Conservation (phyloP, 495 filamentous ascomycete genomes). For the Neurospora sp. region DNA sequence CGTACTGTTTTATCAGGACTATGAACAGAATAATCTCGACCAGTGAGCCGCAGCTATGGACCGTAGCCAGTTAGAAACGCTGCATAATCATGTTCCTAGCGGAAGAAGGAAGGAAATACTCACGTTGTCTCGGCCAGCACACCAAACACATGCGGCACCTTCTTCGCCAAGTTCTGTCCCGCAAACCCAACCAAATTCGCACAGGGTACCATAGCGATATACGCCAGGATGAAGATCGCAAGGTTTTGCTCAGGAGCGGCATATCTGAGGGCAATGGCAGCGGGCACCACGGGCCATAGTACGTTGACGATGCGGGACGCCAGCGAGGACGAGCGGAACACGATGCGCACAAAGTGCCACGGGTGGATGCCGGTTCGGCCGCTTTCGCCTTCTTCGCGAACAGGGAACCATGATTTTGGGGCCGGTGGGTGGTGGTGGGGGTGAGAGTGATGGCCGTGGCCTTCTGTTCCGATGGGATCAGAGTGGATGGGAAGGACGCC, state of each 20-base stretch:
- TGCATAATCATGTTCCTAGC: neutral
- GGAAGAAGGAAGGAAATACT: constrained; percentile 4
- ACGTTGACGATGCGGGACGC: constrained; percentile 35
- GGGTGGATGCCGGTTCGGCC: constrained; percentile 37
- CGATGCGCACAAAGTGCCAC: constrained; percentile 29
- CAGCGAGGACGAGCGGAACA: constrained; percentile 30
- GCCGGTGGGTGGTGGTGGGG: neutral
- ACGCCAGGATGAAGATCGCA: constrained; percentile 32
- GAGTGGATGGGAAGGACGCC: neutral
- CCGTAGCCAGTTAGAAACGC: neutral
- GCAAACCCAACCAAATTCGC: constrained; percentile 85
- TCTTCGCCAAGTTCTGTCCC: constrained; percentile 68
- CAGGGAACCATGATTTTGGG: neutral
- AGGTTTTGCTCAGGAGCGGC: constrained; percentile 35
- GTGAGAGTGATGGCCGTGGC: neutral
- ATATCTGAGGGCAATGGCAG: constrained; percentile 39
- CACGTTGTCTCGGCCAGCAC: constrained; percentile 64
- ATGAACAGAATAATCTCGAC: constrained; percentile 83
- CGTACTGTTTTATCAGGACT: constrained; percentile 42
- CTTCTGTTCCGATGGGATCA: neutral
- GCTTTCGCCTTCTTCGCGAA: constrained; percentile 30
- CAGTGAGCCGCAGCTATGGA: constrained; percentile 49
- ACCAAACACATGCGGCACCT: constrained; percentile 68
- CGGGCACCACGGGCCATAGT: constrained; percentile 46
- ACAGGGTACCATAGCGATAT: constrained; percentile 68